Evolutionary conservation across 768 basidiomycete genomes (phyloP).

Genomic region (Mycena galericulata): DNA sequence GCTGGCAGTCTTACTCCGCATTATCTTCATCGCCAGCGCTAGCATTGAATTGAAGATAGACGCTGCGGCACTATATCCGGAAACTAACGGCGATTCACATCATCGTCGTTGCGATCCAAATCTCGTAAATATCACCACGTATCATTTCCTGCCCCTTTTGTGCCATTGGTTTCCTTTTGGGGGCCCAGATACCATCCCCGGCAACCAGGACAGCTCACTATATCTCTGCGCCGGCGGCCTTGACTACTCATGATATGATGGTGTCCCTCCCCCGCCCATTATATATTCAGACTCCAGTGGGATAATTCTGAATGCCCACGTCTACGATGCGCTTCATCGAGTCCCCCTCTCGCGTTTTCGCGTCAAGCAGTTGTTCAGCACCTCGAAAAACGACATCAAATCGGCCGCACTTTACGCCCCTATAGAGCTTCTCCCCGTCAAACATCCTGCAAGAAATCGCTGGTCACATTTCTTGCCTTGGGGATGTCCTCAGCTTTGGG

Average conservation of each 20-base stretch:
- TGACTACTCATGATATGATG: conserved; percentile 3
- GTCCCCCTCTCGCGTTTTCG: conserved; percentile 15
- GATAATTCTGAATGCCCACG: neutral
- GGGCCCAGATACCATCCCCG: neutral
- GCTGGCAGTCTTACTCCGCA: neutral
- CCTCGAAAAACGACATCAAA: neutral
- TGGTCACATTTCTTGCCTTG: conserved; percentile 14
- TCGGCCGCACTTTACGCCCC: neutral
- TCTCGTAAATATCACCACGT: conserved; percentile 1
- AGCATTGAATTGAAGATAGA: neutral
- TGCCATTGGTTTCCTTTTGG: neutral
- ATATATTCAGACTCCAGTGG: neutral
- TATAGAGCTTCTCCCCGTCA: conserved; percentile 15
- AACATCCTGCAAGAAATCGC: conserved; percentile 24
- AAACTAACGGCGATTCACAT: neutral
- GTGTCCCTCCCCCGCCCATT: neutral
- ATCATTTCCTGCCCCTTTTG: neutral
- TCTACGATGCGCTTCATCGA: conserved; percentile 15
- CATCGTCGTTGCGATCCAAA: neutral
- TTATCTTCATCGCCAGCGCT: neutral
- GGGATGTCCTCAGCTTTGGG: conserved; percentile 14
- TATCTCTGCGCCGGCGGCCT: neutral
- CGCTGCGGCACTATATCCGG: neutral
- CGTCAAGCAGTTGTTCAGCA: conserved; percentile 9
- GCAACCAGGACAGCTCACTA: conserved; percentile 7